Base-by-base conservation (phyloP, 116 monocot species). In the Zostera marina region DNA sequence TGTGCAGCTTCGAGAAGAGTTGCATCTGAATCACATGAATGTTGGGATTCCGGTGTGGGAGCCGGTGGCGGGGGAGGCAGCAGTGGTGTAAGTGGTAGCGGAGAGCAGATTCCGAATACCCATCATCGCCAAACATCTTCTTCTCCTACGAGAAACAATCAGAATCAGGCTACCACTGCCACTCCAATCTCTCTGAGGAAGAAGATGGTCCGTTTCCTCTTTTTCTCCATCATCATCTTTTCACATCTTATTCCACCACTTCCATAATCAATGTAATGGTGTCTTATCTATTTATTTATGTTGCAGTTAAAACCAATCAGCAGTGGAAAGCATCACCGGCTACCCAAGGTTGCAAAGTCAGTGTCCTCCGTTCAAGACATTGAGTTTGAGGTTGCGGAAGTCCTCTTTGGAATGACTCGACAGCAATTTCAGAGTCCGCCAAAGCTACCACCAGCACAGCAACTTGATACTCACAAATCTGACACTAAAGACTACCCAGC, bases 321-420 rank as follows among this genome's bases (percentile, higher is more conserved):
- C 23, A 76, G 66, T 21, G 24, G 56, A 1, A 84, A 84, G 74
- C 73, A 81, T 7, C 32, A 32, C 32, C 72, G 78, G 56, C 77
- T 70, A 5, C 76, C 85, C 7, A 88, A 88, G 70, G 64, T 72
- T 8, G 61, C 73, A 0, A 81, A 82, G 32, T 47, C 81, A 11
- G 23, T 76, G 2, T 70, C 76, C 47, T 70, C 78, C n/a, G 75
- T 77, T 14, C 81, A 85, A 14, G 85, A 84, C 20, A 75, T 87
- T 44, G 86, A 87, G 75, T 78, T 90, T 9, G 98, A 98, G 80
- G 83, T 98, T n/a, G 98, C 98, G 0, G 90, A 98, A 68, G 98
- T 98, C 10, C 71, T 98, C 15, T 98, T 70, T 19, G 90, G 80
- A 14, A 68, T 98, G 66, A 89, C 83, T 14, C 75, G 86, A 71